Evolutionary conservation across 345 rosid species (phyloP), one percentile per base, ranked within the genome.

Genomic region (Euphorbia tirucalli): DNA sequence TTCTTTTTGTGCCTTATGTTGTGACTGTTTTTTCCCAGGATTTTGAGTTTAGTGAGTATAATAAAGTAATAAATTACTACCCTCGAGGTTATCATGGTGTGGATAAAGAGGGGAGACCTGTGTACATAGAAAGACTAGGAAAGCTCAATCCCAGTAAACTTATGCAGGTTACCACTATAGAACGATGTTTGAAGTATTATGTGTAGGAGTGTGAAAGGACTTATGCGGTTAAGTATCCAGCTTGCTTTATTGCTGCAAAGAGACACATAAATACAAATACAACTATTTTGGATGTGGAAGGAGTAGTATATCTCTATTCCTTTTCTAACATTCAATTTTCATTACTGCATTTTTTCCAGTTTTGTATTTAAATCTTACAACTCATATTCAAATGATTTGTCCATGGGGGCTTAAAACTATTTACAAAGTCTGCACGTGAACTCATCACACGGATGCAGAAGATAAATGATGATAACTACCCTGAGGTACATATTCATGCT

Each of bases 381-480:
- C n/a, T n/a, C n/a, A n/a, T n/a, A n/a, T n/a, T n/a, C n/a, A n/a
- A n/a, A n/a, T n/a, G n/a, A n/a, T n/a, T n/a, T n/a, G 3, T 35
- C 39, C 39, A 35, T 3, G 75, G 89, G 88, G 96, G 98, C 28
- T 80, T 90, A 19, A 95, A 96, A 83, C 90, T 88, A 79, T 87
- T 95, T 37, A 90, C 87, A 61, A 92, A 95, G 82, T 85, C 88
- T 83, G 99, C 99, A 13, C 84, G 98, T 52, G 99, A 95, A 7
- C 97, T 95, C 80, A 84, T 95, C 61, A 80, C 82, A 77, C 88
- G 94, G 39, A 82, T 95, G 71, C 99, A 95, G 85, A 95, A 90
- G 84, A 84, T 95, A 80, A 98, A 95, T 74, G 94, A 96, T 65
- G 98, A 95, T 78, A 95, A 95, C 77, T 95, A 92, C 80, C 99